Evolutionary conservation across 176 grass and related monocot species (phyloP), one percentile per base, ranked within the genome.

Genomic region (Bonia amplexicaulis): DNA sequence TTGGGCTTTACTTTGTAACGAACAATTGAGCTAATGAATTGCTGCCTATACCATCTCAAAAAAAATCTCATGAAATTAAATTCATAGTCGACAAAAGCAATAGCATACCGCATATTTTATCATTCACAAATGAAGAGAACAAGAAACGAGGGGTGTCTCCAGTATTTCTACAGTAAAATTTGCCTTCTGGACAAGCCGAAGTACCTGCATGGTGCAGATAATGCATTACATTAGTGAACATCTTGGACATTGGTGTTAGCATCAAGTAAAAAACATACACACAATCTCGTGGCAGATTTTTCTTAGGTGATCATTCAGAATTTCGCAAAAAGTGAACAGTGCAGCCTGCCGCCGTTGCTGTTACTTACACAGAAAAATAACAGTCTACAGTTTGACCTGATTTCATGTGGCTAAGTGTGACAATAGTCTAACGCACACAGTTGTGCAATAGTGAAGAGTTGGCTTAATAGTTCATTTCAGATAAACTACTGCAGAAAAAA

Each of bases 51-150:
- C 4, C 53, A 44, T 44, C 7, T 44, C 35, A 37, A 37, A 37
- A 37, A 35, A 37, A 37, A 76, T 46, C 4, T 74, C 14, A 48
- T 74, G 33, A 63, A 51, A 58, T 44, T 55, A 71, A 69, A n/a
- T 74, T 84, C 22, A 14, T 60, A 53, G 20, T 76, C 12, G 61
- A 42, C 39, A 78, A 81, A 71, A 82, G 15, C 69, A 74, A 82
- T 45, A 72, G 80, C 81, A 70, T 95, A 98, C 96, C 93, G 6
- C 96, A 99, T 69, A 99, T 91, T 53, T 78, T 31, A 86, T 99
- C 96, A 92, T 99, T 99, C 81, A 99, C 93, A 71, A 92, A 76
- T 2, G 96, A 99, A 85, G 96, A 99, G 74, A 96, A 99, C 81
- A 99, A 62, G 25, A 94, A 49, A 47, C 69, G 89, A 84, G 96